Percentiles rank a stretch among this genome's conserved stretches.
Conservation (phyloP, 1,284 basidiomycete species). For the Coniferiporia weirii region DNA sequence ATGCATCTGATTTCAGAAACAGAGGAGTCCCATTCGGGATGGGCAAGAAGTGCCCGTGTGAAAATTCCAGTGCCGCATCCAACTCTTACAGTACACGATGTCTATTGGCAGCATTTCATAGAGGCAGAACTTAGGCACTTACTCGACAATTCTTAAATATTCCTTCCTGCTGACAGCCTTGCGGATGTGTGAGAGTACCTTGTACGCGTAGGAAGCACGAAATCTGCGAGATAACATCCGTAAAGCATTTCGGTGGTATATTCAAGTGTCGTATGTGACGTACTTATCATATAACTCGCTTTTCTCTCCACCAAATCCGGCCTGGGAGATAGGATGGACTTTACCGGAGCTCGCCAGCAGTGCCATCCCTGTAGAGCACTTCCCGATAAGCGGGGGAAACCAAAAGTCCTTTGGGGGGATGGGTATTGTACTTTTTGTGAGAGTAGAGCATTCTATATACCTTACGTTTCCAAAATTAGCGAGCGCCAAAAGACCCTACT, state of each 20-base stretch:
- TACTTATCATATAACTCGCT: constrained; percentile 27
- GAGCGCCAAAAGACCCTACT: too few species aligned
- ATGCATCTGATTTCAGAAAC: constrained; percentile 53
- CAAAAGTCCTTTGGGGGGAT: too few species aligned
- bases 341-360: neutral
- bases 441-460: too few species aligned
- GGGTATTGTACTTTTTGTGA: too few species aligned
- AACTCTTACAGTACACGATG: constrained; percentile 36
- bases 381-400: neutral
- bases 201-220: constrained; percentile 24
- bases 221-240: constrained; percentile 12
- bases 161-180: constrained; percentile 13
- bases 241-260: neutral
- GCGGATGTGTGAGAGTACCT: constrained; percentile 23
- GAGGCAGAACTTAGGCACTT: constrained; percentile 1
- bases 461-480: too few species aligned
- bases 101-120: neutral
- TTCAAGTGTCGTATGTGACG: neutral
- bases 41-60: constrained; percentile 65
- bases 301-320: constrained; percentile 26
- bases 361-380: neutral
- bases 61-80: constrained; percentile 76
- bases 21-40: constrained; percentile 45
- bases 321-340: constrained; percentile 24
- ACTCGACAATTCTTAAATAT: constrained; percentile 25